A percentile compares a stretch with the other conserved stretches of the same genome.
phyloP scores from a whole-genome alignment of 2,329 filamentous ascomycete species.

The Penicillium sp. region DNA sequence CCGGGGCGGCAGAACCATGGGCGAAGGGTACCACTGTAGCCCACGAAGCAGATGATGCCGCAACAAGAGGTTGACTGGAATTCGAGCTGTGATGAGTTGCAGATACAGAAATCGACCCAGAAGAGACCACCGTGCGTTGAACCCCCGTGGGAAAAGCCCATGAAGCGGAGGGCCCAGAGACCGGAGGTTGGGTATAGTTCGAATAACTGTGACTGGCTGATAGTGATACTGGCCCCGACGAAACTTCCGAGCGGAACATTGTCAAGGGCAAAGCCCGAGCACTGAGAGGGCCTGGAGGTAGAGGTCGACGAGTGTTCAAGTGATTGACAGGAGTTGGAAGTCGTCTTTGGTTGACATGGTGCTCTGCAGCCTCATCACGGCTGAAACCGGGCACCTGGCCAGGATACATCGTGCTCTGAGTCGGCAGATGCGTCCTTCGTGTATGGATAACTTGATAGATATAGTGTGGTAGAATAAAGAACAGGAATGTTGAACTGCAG shows the following conservation, averaged over 20 bases:
- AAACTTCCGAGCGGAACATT: not conserved
- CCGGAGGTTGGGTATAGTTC: not conserved
- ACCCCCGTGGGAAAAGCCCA: not conserved
- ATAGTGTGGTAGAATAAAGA: not conserved
- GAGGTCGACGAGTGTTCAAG: not conserved
- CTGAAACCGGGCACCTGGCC: not conserved
- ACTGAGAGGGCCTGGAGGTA: not conserved
- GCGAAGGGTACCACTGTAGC: not conserved
- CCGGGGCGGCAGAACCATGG: not conserved
- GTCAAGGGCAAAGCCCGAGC: not conserved
- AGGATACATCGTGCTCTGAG: not conserved
- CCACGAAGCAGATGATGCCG: not conserved
- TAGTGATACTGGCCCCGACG: not conserved
- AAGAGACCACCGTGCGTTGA: not conserved
- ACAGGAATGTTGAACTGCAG: not conserved
- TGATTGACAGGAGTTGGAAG: conserved; percentile 4
- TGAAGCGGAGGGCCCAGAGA: not conserved
- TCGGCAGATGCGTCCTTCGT: not conserved
- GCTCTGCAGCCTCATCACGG: not conserved
- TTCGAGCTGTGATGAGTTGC: not conserved
- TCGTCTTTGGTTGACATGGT: not conserved
- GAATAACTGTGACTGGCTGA: not conserved
- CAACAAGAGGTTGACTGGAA: not conserved
- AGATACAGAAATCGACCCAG: not conserved
- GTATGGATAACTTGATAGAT: not conserved